Evolutionary conservation across 139 green algal species (phyloP).

Genomic region (Dunaliella primolecta): DNA sequence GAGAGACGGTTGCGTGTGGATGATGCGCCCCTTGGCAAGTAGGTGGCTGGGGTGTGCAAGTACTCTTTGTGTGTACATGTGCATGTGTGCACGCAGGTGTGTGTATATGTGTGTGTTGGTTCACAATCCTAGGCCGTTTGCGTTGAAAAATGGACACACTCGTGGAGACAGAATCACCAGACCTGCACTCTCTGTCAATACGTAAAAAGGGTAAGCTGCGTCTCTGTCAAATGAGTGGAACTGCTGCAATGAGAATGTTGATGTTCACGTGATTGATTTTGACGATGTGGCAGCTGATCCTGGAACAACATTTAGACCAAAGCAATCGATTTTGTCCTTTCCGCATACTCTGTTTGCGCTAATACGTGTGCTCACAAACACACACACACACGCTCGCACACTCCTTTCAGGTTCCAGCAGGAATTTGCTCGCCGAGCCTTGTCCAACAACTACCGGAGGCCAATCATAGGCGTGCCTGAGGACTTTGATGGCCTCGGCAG

Average conservation of each 20-base stretch:
- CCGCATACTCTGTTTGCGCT: too few species aligned
- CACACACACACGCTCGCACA: not conserved
- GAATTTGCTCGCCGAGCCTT: slow-evolving; percentile 33
- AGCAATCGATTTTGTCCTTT: too few species aligned
- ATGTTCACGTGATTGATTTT: too few species aligned
- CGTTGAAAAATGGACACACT: not conserved
- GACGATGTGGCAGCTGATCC: too few species aligned
- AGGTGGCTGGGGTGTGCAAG: too few species aligned
- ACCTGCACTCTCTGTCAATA: not conserved
- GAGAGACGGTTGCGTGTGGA: slow-evolving; percentile 81
- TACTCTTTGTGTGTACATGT: slow-evolving; percentile 28
- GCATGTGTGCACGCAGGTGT: too few species aligned
- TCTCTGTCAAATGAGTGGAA: not conserved
- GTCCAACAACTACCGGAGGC: slow-evolving; percentile 72
- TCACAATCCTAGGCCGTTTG: not conserved
- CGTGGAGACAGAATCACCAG: not conserved
- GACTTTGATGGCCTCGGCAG: slow-evolving; percentile 66
- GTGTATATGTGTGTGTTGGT: not conserved
- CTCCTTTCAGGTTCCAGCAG: slow-evolving; percentile 28
- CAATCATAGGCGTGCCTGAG: slow-evolving; percentile 72
- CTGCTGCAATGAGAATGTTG: too few species aligned
- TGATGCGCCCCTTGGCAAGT: slow-evolving; percentile 65
- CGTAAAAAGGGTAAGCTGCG: not conserved
- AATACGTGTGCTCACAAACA: not conserved
- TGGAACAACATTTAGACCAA: too few species aligned